These are phyloP conservation scores for Pleurotus tuoliensis DNA, from an alignment of 768 basidiomycete genomes.

Conservation along the genomic window DNA sequence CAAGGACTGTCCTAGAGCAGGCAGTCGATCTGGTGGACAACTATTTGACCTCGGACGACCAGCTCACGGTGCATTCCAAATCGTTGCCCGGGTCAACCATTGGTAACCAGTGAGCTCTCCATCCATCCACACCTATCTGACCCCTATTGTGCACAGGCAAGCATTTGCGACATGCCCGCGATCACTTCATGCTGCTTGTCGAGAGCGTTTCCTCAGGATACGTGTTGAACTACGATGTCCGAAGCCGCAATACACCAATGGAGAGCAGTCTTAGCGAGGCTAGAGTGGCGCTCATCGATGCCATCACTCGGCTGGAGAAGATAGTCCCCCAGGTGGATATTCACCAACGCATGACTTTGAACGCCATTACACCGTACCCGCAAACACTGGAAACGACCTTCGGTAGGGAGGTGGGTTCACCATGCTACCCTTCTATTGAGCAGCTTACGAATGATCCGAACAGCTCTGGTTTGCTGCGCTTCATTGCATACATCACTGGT, in stretches of 20 bases:
- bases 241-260: constrained; percentile 81
- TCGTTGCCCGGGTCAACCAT: constrained; percentile 87
- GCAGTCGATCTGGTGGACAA: constrained; percentile 71
- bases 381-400: constrained; percentile 78
- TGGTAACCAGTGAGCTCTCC: constrained; percentile 37
- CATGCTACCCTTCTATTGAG: background rate
- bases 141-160: constrained; percentile 50
- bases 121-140: background rate
- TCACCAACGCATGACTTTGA: constrained; percentile 60
- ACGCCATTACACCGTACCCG: constrained; percentile 76
- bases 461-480: constrained; percentile 85
- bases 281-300: constrained; percentile 47
- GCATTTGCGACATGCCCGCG: constrained; percentile 80
- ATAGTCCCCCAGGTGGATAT: constrained; percentile 45
- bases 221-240: constrained; percentile 70
- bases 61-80: constrained; percentile 65
- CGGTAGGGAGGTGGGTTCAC: constrained; percentile 64
- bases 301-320: constrained; percentile 53
- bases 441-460: background rate
- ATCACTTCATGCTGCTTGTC: constrained; percentile 72
- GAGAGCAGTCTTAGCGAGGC: constrained; percentile 65
- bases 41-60: constrained; percentile 61
- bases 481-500: constrained; percentile 90
- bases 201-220: constrained; percentile 47
- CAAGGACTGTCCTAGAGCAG: constrained; percentile 64